Conservation (phyloP, 257 asterid species). For the Solanum gracilifrons region DNA sequence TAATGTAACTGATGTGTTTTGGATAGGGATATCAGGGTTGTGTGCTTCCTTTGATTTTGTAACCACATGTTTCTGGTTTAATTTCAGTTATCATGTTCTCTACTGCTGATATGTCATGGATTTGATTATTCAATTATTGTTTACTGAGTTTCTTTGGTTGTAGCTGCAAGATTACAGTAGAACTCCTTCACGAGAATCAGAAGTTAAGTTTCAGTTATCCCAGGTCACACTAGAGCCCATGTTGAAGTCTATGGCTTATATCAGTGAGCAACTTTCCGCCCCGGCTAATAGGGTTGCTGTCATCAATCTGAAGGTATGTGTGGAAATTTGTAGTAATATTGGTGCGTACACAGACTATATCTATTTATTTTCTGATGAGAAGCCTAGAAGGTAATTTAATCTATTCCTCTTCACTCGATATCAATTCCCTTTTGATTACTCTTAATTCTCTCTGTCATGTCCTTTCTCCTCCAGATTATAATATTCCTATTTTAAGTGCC, state of each 20-base stretch:
- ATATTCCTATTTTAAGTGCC: neutral
- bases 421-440: neutral
- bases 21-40: neutral
- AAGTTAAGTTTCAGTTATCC: slow-evolving; percentile 70
- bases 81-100: neutral
- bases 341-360: neutral
- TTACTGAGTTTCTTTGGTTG: slow-evolving; percentile 3
- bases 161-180: slow-evolving; percentile 74
- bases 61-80: neutral
- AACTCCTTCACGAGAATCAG: slow-evolving; percentile 58
- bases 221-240: slow-evolving; percentile 71
- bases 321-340: neutral
- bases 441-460: neutral
- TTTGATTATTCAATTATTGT: neutral
- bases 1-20: neutral
- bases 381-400: neutral
- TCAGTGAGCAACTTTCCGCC: slow-evolving; percentile 73
- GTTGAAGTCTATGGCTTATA: slow-evolving; percentile 85
- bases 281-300: slow-evolving; percentile 80
- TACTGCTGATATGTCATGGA: neutral
- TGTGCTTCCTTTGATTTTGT: neutral
- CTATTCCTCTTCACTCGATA: neutral
- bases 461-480: neutral
- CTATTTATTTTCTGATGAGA: neutral
- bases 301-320: slow-evolving; percentile 73